These are phyloP conservation scores for Pinus albicaulis DNA, from an alignment of 75 land plant genomes.

Conservation along the genomic window DNA sequence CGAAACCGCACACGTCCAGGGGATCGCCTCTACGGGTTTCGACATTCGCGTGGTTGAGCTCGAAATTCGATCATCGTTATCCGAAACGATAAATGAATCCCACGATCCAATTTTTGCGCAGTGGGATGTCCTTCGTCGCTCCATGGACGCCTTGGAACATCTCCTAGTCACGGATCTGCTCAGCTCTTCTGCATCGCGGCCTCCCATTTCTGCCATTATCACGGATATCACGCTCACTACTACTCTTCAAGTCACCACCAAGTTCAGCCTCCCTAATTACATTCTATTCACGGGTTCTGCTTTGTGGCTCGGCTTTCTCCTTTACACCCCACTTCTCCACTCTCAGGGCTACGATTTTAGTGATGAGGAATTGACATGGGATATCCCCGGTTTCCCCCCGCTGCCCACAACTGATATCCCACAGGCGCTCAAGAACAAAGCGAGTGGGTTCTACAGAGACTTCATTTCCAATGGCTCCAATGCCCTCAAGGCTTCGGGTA, in stretches of 20 bases:
- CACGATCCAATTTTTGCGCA: slow-evolving; percentile 36
- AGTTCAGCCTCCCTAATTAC: slow-evolving; percentile 16
- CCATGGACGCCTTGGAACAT: slow-evolving; percentile 16
- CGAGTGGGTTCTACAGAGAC: neutral
- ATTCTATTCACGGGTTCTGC: slow-evolving; percentile 25
- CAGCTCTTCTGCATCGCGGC: neutral
- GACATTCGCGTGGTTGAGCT: slow-evolving; percentile 15
- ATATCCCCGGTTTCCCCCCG: slow-evolving; percentile 23
- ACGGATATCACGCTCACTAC: neutral
- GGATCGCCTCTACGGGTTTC: slow-evolving; percentile 19
- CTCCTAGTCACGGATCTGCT: neutral
- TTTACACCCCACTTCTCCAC: neutral
- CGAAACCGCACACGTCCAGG: slow-evolving; percentile 16
- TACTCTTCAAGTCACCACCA: neutral
- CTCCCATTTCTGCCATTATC: slow-evolving; percentile 6
- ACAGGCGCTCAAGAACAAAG: neutral
- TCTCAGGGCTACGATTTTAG: neutral
- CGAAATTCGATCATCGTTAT: slow-evolving; percentile 9
- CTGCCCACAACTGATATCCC: slow-evolving; percentile 4
- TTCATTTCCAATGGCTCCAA: neutral
- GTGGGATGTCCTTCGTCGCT: slow-evolving; percentile 27
- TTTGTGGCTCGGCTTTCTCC: slow-evolving; percentile 11
- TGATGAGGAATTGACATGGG: neutral
- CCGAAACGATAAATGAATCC: neutral
- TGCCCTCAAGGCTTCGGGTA: slow-evolving; percentile 12